phyloP scores from a whole-genome alignment of 73 alveolate species.

The Effrenium voratum region DNA sequence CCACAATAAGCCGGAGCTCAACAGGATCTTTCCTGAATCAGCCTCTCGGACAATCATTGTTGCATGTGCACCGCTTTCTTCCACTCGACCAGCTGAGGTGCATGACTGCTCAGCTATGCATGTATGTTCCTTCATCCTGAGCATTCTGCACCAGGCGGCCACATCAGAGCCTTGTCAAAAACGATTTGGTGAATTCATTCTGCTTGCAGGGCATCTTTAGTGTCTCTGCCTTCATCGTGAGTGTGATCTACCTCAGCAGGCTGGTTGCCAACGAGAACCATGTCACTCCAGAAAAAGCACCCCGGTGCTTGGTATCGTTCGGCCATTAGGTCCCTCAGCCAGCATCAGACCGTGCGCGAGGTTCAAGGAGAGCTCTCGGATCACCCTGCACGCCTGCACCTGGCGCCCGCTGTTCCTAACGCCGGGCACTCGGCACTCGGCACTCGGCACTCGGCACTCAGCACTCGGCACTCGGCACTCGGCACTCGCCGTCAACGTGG shows the following conservation, averaged over 20 bases:
- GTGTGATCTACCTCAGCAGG: constrained; percentile 91
- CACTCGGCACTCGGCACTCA: neutral
- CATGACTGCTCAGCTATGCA: constrained; percentile 90
- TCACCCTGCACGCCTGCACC: constrained; percentile 86
- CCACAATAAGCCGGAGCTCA: constrained; percentile 82
- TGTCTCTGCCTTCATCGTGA: constrained; percentile 91
- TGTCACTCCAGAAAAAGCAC: too few species aligned
- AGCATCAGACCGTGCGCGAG: neutral
- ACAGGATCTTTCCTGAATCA: constrained; percentile 76
- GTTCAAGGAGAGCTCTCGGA: constrained; percentile 91
- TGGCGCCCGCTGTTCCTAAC: constrained; percentile 92
- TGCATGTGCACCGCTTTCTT: neutral
- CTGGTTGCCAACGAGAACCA: neutral
- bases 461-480: too few species aligned
- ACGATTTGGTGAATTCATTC: neutral
- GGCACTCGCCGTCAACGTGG: neutral
- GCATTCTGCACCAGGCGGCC: constrained; percentile 80
- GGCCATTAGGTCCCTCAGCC: neutral
- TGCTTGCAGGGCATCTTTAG: constrained; percentile 65
- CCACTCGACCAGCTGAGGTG: neutral
- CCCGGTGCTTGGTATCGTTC: neutral
- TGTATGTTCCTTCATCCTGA: constrained; percentile 78
- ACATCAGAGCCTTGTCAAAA: neutral
- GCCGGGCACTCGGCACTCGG: neutral
- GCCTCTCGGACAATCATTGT: constrained; percentile 16